phyloP scores from a whole-genome alignment of 1,284 basidiomycete species.

The Trichosporon ovoides region DNA sequence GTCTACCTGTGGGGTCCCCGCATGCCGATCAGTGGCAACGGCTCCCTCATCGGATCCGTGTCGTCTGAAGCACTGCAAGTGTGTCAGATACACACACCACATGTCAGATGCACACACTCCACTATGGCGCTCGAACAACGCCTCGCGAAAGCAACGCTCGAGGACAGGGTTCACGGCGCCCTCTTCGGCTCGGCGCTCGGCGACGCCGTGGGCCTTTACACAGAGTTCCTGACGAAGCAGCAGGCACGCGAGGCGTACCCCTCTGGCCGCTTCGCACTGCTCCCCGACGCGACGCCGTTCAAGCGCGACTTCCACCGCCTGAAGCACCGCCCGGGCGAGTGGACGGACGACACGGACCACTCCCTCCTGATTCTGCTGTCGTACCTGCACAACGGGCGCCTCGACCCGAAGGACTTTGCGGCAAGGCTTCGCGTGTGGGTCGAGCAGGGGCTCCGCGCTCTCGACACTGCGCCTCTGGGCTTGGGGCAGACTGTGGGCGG shows the following conservation, averaged over 20 bases:
- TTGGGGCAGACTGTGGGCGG: conserved; percentile 15
- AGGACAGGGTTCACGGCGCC: conserved; percentile 12
- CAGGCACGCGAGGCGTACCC: conserved; percentile 9
- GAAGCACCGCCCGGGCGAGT: conserved; percentile 14
- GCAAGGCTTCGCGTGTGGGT: conserved; percentile 12
- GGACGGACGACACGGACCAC: conserved; percentile 24
- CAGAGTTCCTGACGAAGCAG: conserved; percentile 13
- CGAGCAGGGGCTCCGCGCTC: conserved; percentile 13
- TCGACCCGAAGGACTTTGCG: conserved; percentile 5
- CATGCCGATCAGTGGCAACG: too few relatives aligned
- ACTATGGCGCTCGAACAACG: background rate
- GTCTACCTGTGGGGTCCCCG: too few relatives aligned
- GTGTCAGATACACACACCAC: too few relatives aligned
- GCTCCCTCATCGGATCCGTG: too few relatives aligned
- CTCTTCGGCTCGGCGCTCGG: conserved; percentile 16
- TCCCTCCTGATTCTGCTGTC: conserved; percentile 17
- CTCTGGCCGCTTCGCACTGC: background rate
- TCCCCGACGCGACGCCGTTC: conserved; percentile 12
- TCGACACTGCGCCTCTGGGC: conserved; percentile 15
- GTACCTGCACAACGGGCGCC: conserved; percentile 9
- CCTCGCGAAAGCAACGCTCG: conserved; percentile 4
- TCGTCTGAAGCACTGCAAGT: too few relatives aligned
- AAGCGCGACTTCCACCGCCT: conserved; percentile 18
- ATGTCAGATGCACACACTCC: too few relatives aligned
- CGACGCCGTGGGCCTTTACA: conserved; percentile 20